These are phyloP conservation scores for Cenchrus purpureus DNA, from an alignment of 176 grass and related monocot genomes.

Conservation along the genomic window DNA sequence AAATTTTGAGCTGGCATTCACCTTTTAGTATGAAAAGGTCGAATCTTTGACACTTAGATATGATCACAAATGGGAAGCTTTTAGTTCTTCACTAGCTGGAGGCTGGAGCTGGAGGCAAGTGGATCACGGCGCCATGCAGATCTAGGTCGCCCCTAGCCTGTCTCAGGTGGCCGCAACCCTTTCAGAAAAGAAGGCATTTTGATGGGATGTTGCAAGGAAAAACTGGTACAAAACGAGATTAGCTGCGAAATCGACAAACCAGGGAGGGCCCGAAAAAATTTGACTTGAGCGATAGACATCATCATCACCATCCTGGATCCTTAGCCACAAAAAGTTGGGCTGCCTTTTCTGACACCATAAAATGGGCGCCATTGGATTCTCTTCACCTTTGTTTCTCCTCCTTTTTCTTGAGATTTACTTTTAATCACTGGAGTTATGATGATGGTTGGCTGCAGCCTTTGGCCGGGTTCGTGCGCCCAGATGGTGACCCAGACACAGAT, in stretches of 20 bases:
- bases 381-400: neutral
- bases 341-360: slow-evolving; percentile 33
- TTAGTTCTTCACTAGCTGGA: neutral
- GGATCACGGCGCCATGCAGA: slow-evolving; percentile 34
- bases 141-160: slow-evolving; percentile 30
- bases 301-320: slow-evolving; percentile 38
- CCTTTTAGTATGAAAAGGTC: slow-evolving; percentile 14
- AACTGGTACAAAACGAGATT: neutral
- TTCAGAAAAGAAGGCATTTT: slow-evolving; percentile 12
- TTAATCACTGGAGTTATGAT: slow-evolving; percentile 34
- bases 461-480: slow-evolving; percentile 65
- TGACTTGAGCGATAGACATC: slow-evolving; percentile 27
- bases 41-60: slow-evolving; percentile 12
- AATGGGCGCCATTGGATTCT: slow-evolving; percentile 54
- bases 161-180: slow-evolving; percentile 44
- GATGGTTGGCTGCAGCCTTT: slow-evolving; percentile 67
- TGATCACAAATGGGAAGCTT: neutral
- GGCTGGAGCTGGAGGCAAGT: neutral
- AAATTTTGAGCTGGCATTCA: slow-evolving; percentile 28
- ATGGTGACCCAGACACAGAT: slow-evolving; percentile 68
- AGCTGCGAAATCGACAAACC: slow-evolving; percentile 37
- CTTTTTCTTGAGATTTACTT: slow-evolving; percentile 18
- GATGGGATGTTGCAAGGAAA: slow-evolving; percentile 29
- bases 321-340: neutral
- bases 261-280: slow-evolving; percentile 30